Evolutionary conservation across 768 basidiomycete species (phyloP), one percentile per base, ranked within the genome.

Genomic region (Rhodotorula sphaerocarpa): DNA sequence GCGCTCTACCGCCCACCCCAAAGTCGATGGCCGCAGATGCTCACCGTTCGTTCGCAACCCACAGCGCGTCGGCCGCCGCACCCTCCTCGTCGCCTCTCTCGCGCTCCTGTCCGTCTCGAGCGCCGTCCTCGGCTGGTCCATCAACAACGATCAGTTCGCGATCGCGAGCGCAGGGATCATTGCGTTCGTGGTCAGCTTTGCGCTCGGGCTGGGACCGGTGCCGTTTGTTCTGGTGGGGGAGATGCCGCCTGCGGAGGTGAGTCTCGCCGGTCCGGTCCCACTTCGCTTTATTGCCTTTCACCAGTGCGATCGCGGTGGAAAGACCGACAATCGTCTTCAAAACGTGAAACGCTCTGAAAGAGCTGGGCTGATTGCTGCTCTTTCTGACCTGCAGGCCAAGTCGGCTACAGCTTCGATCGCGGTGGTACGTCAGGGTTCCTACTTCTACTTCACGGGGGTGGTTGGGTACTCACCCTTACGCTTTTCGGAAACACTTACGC

Each of bases 191-290:
- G 88, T 87, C 75, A 86, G 88, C 1, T 96, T 92, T 75, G 88
- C 91, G 3, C 76, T 86, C 39, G 93, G 92, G 3, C 79, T 96
- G 23, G 93, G 93, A 1, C 91, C 93, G 3, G 77, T 96, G 39
- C 92, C 93, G 0, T 97, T 91, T 72, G 83, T 97, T 43, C 84
- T 96, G 75, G 84, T 93, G 36, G 84, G 90, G 21, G 91, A 96
- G 72, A 83, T 95, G 27, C 86, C 90, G 4, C 90, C 90, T 3
- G 75, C 81, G 53, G 81, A 86, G 70, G 89, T 86, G 44, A 45
- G 52, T 27, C 45, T 55, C 28, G 4, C 25, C 12, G 27, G 16
- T 41, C 31, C 33, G 27, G 3, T 7, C 2, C n/a, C n/a, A n/a
- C n/a, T n/a, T n/a, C n/a, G n/a, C n/a, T n/a, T n/a, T n/a, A n/a